Percentiles rank a stretch among this genome's conserved stretches.
These are phyloP conservation scores for Orychophragmus violaceus DNA, from an alignment of 345 rosid genomes.

Conservation along the genomic window DNA sequence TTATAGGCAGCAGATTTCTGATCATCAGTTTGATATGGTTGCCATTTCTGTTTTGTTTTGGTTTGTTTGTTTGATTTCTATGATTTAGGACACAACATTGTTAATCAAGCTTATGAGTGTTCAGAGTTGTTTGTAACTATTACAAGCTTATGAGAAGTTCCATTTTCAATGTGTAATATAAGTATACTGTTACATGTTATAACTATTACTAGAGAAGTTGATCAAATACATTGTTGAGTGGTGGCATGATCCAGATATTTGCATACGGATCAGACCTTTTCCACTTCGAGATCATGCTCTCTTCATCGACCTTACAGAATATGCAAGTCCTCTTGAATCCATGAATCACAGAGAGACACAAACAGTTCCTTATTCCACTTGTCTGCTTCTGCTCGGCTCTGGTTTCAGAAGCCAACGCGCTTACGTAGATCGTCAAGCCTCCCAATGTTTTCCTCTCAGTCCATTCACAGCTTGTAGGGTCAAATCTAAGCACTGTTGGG, in stretches of 20 bases:
- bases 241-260: constrained; percentile 21
- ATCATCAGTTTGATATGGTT: constrained; percentile 8
- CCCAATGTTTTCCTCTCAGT: constrained; percentile 47
- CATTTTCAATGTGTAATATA: neutral
- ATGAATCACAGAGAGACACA: constrained; percentile 44
- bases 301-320: constrained; percentile 5
- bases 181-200: neutral
- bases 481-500: constrained; percentile 53
- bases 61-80: constrained; percentile 15
- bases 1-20: constrained; percentile 21
- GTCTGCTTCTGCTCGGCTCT: constrained; percentile 35
- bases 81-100: constrained; percentile 7
- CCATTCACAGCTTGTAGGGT: constrained; percentile 44
- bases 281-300: neutral
- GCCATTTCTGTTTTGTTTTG: constrained; percentile 6
- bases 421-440: constrained; percentile 54
- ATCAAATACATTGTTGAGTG: neutral
- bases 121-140: constrained; percentile 7
- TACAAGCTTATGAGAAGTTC: neutral
- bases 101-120: constrained; percentile 20
- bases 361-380: constrained; percentile 29
- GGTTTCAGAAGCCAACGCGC: constrained; percentile 28
- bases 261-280: neutral
- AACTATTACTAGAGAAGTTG: neutral
- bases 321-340: constrained; percentile 20